Base-by-base conservation (phyloP, 805 yeast genomes). In the Wickerhamiella lipophila region DNA sequence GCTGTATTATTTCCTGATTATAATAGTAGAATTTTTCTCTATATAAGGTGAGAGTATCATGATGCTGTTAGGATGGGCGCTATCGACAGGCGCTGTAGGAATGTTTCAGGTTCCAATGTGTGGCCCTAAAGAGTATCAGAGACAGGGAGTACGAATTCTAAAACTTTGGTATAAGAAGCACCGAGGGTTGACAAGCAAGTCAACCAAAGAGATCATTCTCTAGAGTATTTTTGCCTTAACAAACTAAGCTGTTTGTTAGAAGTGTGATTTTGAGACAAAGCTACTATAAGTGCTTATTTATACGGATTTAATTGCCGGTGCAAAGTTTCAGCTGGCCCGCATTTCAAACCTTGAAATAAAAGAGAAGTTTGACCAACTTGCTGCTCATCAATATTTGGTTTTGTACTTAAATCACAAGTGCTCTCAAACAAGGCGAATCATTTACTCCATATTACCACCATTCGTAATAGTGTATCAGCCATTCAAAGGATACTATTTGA, bases 221-320 rank as follows among this genome's bases (percentile, higher is more conserved):
- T 3, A 16, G 38, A 32, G 15, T 5, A 9, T 32, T 32, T 32
- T 32, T 18, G 21, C 38, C n/a, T 32, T 15, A 32, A 32, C 38
- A 32, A 32, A 32, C 38, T 15, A 32, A 32, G 38, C 38, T 32
- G 38, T 32, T 32, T 32, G 38, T 32, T 19, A 32, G 19, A 15
- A 22, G 34, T 34, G 40, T 25, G 39, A 34, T 34, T 44, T 34
- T 44, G 41, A 44, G 47, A 44, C 47, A 44, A 11, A 15, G 47
- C 36, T 36, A 16, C 40, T 23, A 21, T 26, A 32, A 15, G 21
- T 44, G 47, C 47, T 44, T 44, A 44, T 44, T 44, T 30, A 32
- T 34, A 44, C 27, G 40, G 47, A 27, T 34, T 18, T 32, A 22
- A 35, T 44, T 9, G 47, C 34, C 40, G 40, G 29, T n/a, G 15